Base-by-base conservation (phyloP, 257 asterid genomes). In the Perilla frutescens region DNA sequence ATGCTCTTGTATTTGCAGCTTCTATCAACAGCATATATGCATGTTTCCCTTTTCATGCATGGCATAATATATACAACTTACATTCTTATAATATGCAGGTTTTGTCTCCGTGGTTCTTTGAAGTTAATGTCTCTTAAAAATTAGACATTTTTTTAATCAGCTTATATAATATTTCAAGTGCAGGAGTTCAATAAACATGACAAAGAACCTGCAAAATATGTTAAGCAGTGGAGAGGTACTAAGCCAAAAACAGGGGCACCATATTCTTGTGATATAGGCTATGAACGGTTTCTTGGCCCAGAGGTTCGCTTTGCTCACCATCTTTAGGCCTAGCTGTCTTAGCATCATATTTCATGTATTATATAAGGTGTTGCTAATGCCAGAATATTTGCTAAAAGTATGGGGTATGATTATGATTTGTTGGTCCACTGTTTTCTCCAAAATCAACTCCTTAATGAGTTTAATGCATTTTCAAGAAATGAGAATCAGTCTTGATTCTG, bases 221-320 rank as follows among this genome's bases (percentile, higher is more conserved):
- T 92, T 60, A 90, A 90, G 81, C 99, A 92, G 51, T 92, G 99
- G 99, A 92, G 83, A 78, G 98, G 99, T 60, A 85, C 88, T 68
- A 95, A 95, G 81, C 97, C 97, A 69, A 92, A 84, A 86, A 95
- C 99, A 0, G 98, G 99, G 76, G 99, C 98, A 55, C 90, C 99
- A 3, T 92, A 92, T 75, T 65, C 96, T 68, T 95, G 98, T 82
- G 99, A 95, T 76, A 65, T 95, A 53, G 99, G 99, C 84, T 95
- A 95, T 81, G 99, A 95, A 74, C 87, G 97, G 67, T 95, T 95
- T 81, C 98, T 95, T 77, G 99, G 98, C 64, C 99, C 99, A 13
- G 99, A 95, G 99, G 98, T 90, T 69, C 66, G 88, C 72, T 32
- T 40, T 59, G 36, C 70, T 79, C 63, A 70, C 70, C 71, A 49